Evolutionary conservation across 2,329 filamentous ascomycete species (phyloP), one percentile per base, ranked within the genome.

Genomic region (Aspergillus caelatus): DNA sequence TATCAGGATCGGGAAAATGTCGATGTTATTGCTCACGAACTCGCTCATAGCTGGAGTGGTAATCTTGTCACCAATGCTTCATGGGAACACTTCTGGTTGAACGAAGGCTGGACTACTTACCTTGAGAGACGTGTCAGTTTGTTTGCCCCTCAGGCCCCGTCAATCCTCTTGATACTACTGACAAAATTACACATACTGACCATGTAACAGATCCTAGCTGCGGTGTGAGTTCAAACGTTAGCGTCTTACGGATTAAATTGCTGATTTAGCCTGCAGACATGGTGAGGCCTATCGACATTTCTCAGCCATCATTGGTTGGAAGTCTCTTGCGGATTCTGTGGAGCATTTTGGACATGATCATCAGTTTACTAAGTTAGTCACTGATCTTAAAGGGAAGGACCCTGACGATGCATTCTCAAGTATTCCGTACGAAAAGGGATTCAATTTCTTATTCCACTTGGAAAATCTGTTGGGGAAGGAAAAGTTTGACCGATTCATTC

Each of bases 401-500:
- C 95, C 95, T 0, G 95, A 98, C 76, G 95, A 99, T 77, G 92
- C 94, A 1, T 99, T 98, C 81, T 96, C 91, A 69, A 91, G 88
- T 30, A 84, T 98, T 39, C 93, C 95, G 0, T 99, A 99, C 73
- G 94, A 98, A 76, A 98, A 99, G 80, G 94, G 94, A 4, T 98
- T 97, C 79, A 91, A 92, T 74, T 96, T 98, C 78, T 84, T 99
- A 53, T 97, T 93, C 78, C 89, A 94, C 72, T 88, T 99, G 16
- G 95, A 99, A 73, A 90, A 90, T 54, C 82, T 97, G 1, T 85
- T 98, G 4, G 92, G 93, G 41, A 90, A 91, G 65, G 85, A 90
- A n/a, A 91, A 91, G 75, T 99, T 95, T 81, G 92, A 98, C 83
- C 91, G 89, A 71, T 99, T 98, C 79, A 97, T 98, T 73, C 93